Evolutionary conservation across 257 asterid genomes (phyloP), one percentile per base, ranked within the genome.

Genomic region (Fraxinus anomala): DNA sequence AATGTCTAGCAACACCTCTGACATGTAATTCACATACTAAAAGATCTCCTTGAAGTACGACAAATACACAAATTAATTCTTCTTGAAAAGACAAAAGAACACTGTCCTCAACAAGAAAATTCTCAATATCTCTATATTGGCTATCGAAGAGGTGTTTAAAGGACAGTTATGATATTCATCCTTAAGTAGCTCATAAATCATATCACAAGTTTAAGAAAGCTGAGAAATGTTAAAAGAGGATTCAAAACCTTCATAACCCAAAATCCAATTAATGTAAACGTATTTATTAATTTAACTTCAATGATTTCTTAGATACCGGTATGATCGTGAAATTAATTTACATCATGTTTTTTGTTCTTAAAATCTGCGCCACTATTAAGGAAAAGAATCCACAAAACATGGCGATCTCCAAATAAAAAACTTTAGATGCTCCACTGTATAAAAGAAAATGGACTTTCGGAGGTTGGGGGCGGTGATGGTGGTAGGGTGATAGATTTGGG

Each of bases 181-280:
- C 59, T 47, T 16, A 6, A 47, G 21, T 47, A 5, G n/a, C 59
- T 4, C n/a, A 4, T 8, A 39, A 39, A 2, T 8, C 44, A 39
- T 14, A 47, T 47, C 59, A 14, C 59, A 4, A 14, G 59, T 47
- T 13, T 65, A 81, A 16, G 17, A 21, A 34, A 37, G 71, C 26
- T 42, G 73, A 68, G 39, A 63, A 66, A 16, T 51, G 37, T 12
- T 33, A 33, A 33, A 28, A 49, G 16, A 68, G 65, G 61, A 51
- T 67, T 49, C n/a, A 59, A 26, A 82, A 68, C 34, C 47, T 33
- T 67, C 69, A 19, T 31, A 44, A 24, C 24, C 63, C 56, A 47
- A 14, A 47, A 47, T 47, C 14, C n/a, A 44, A 59, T 3, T 36
- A 49, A 37, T 33, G n/a, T 9, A 21, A 28, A 9, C 26, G 13